Evolutionary conservation across 1,284 basidiomycete species (phyloP).

Genomic region (Microstroma glucosiphilum): DNA sequence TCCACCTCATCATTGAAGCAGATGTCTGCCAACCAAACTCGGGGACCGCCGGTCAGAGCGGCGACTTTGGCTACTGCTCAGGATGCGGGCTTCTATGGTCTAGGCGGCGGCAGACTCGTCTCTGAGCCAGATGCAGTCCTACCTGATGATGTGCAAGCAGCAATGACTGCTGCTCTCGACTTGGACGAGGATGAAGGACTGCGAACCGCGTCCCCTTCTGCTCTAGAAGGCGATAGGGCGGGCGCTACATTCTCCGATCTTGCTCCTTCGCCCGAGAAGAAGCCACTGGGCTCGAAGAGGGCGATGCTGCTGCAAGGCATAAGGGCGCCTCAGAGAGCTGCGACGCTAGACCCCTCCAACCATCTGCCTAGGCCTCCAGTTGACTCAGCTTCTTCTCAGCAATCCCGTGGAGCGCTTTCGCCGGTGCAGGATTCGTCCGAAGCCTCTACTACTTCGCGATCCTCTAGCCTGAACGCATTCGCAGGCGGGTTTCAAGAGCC

Average conservation of each 20-base stretch:
- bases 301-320: background rate
- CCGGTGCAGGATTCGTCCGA: background rate
- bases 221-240: background rate
- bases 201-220: background rate
- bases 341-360: background rate
- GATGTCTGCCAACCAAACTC: background rate
- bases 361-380: background rate
- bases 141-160: slow-evolving; percentile 1
- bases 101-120: background rate
- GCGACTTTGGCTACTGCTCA: background rate
- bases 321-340: background rate
- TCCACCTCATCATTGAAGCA: no score
- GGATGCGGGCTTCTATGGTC: background rate
- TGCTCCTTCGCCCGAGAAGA: no score
- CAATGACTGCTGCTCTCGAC: background rate
- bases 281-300: background rate
- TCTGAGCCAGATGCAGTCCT: background rate
- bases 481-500: no score
- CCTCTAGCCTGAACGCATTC: no score
- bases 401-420: background rate
- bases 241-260: no score
- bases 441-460: background rate
- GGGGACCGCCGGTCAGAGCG: background rate
- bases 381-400: background rate
- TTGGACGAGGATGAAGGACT: background rate